Base-by-base conservation (phyloP, 352 stramenopile genomes). In the Sclerospora graminicola region DNA sequence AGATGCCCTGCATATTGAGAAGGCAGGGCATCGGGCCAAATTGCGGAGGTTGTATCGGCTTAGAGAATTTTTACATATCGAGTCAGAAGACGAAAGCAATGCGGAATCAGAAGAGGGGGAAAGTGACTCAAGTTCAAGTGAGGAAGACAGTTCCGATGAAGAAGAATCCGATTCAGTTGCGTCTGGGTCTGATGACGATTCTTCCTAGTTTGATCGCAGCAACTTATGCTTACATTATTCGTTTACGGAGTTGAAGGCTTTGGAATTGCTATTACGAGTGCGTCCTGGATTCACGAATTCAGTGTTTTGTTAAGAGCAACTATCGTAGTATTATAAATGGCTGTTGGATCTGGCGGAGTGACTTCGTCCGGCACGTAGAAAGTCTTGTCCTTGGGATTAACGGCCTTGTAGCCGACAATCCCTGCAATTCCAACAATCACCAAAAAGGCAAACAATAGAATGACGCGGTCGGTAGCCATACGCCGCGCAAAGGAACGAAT, bases 321-420 rank as follows among this genome's bases (percentile, higher is more conserved):
- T n/a, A n/a, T n/a, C n/a, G n/a, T n/a, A n/a, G n/a, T n/a, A n/a
- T n/a, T n/a, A n/a, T n/a, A n/a, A n/a, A n/a, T n/a, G 23, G 35
- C 54, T 13, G 69, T 73, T 18, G 78, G 78, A 43, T 89, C 80
- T 10, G 81, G 81, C 8, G 78, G 78, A 42, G 77, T 87, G 49
- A 90, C 72, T 62, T 89, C 78, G 38, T 90, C 81, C 2, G 81
- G 78, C 27, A 90, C 72, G 60, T 89, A 87, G 41, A 93, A 89
- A 19, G 76, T 90, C 26, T 41, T 75, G 57, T 89, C 65, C 5
- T 81, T 57, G 5, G 79, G 81, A 39, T 90, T 67, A 8, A 85
- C 46, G 19, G 77, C 69, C 47, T 87, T 89, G 77, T 90, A 93
- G 30, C 84, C 70, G 19, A 90, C 78, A 45, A 90, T 93, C 20